Base-by-base conservation (phyloP, 352 stramenopile genomes). In the Pythium aristosporum region DNA sequence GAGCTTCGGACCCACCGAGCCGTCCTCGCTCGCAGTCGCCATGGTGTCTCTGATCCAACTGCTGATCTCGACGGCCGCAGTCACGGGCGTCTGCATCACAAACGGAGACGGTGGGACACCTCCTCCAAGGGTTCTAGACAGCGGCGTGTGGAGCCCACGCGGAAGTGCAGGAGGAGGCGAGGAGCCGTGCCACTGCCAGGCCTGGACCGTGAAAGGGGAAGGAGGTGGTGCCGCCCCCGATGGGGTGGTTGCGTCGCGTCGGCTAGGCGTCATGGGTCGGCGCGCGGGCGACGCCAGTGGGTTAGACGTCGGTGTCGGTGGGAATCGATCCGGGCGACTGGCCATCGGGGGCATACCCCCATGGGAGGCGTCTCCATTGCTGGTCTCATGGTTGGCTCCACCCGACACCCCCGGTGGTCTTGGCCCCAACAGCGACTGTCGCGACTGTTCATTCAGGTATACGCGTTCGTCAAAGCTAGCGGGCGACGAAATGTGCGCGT, bases 1-100 rank as follows among this genome's bases (percentile, higher is more conserved):
- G 39, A 92, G 82, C 34, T 85, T 69, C 8, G 72, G 72, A 2
- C 72, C 80, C 6, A 90, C 60, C 20, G 74, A 54, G 62, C 67
- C 42, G 5, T 37, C 30, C 0, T 36, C 6, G 9, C 34, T 56
- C 20, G 36, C 50, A 63, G 20, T 48, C 28, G 56, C 37, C 21
- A 93, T 62, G 1, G 73, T 87, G 55, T 90, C 82, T 41, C 87
- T 82, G 30, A 96, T 75, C 85, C 85, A 96, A 25, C 83, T 88
- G 71, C 76, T 93, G 18, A 81, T 94, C 59, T 96, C 85, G 3
- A 96, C 79, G 28, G 87, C 87, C 0, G 85, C 79, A 8, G 80
- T 89, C 6, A 96, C 81, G 2, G 87, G 87, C 3, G 87, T 94
- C 42, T 87, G 81, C 37, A 79, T 71, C 1, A 75, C 68, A 25